Base-by-base conservation (phyloP, 805 yeast species). In the Saturnispora galanensis region DNA sequence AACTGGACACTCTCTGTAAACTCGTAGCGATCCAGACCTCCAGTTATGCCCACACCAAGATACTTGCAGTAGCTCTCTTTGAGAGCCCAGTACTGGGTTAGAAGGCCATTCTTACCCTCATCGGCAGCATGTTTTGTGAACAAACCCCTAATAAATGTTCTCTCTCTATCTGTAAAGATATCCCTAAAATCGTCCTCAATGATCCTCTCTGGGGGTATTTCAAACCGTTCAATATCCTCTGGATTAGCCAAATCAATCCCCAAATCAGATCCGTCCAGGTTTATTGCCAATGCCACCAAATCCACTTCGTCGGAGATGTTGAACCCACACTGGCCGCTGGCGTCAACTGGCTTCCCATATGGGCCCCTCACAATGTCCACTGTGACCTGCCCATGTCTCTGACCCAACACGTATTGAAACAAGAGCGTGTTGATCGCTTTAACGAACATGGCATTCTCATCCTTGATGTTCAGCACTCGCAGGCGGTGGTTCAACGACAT, bases 31-130 rank as follows among this genome's bases (percentile, higher is more conserved):
- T 50, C 42, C 33, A 63, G 51, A 10, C 62, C 63, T 12, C 47
- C 35, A 16, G 57, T 52, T 11, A 77, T 57, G 0, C 95, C 94
- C 13, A 69, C 60, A 0, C 94, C 95, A 2, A 72, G 52, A 33
- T 70, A 73, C 54, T 85, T 85, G 6, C 84, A 72, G 54, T 76
- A 82, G 16, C 86, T 77, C 57, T 85, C 95, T 56, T 85, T 85
- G 44, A 85, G 58, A 0, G 95, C 83, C 95, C 95, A 85, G 31
- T 72, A 68, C 34, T 76, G 76, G 15, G 81, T 73, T 52, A 73
- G 9, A 47, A 31, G 11, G 41, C 34, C 12, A 65, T 50, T 7
- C 55, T 49, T n/a, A 33, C 10, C 30, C 10, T 38, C 44, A 1
- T 42, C 46, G 8, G 47, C 33, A 10, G 44, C 37, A 6, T 45